phyloP scores from a whole-genome alignment of 2,329 filamentous ascomycete genomes.

The Ceratocystis variospora region DNA sequence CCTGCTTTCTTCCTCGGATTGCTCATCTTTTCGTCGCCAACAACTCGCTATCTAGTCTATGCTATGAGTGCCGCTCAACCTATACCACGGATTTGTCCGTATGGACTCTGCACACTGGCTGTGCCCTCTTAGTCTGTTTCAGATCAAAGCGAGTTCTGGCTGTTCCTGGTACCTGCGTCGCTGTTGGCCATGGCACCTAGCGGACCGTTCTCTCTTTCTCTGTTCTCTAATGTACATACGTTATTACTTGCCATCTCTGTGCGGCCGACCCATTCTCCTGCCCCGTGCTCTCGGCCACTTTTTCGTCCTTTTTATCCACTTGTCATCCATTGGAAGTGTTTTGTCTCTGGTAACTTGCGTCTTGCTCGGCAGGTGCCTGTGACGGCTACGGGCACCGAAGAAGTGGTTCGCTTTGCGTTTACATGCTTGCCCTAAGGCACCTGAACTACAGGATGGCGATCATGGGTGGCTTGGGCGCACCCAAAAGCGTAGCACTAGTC shows the following conservation, averaged over 20 bases:
- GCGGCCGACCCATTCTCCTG: not conserved
- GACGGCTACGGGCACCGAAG: no score
- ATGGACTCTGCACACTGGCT: slow-evolving; percentile 2
- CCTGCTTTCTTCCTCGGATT: not conserved
- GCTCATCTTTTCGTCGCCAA: no score
- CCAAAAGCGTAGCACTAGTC: no score
- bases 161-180: slow-evolving; percentile 2
- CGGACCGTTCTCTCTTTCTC: not conserved
- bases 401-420: no score
- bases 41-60: no score
- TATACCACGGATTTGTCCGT: slow-evolving; percentile 3
- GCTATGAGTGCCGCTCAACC: not conserved
- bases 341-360: no score
- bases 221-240: not conserved
- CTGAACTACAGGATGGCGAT: no score
- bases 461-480: no score
- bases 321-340: no score
- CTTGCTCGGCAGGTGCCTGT: no score
- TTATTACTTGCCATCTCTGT: not conserved
- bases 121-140: slow-evolving; percentile 3
- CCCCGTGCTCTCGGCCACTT: not conserved
- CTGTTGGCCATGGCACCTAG: not conserved
- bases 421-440: no score
- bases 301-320: no score
- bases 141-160: not conserved